Base-by-base conservation (phyloP, 768 basidiomycete species). In the Sarcomyxa edulis region DNA sequence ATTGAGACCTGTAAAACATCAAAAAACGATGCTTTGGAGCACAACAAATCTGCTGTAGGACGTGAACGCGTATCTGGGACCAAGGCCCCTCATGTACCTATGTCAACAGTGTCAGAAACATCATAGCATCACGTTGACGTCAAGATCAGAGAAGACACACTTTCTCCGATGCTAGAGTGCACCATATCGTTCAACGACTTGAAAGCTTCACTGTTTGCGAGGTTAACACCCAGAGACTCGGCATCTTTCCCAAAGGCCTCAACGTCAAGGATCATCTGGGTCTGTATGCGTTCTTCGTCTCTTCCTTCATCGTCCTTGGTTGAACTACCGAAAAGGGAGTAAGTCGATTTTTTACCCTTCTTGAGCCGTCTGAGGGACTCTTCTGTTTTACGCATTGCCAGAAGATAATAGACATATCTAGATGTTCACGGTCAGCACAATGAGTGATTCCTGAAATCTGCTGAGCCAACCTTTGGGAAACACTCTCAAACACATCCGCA, bases 341-440 rank as follows among this genome's bases (percentile, higher is more conserved):
- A 86, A 0, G 80, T 68, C 0, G 68, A 47, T 48, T 84, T 89
- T 52, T 88, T 90, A 30, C 86, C 84, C 57, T 88, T 95, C 54
- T 93, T 92, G 49, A 95, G 70, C 25, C 87, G 75, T 26, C 84
- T 71, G 18, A 98, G 64, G 8, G 89, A 84, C 53, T 93, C 92
- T 47, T 97, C 92, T 6, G 90, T 90, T 67, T 95, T 95, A 58
- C 81, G 87, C 75, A 94, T 91, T 1, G 78, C 76, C 7, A 79
- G 69, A 16, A 98, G 68, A 52, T 89, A 84, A 40, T 74, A 71
- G 9, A 84, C 78, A 57, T 95, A 96, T 51, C 90, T 91, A 40
- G 20, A 26, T 24, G 10, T 26, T 18, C 11, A 19, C 20, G 7
- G 22, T 10, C 9, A 20, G 19, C 9, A 33, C 15, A 29, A 4